phyloP scores from a whole-genome alignment of 1,284 basidiomycete species.

The Pseudozyma pruni region DNA sequence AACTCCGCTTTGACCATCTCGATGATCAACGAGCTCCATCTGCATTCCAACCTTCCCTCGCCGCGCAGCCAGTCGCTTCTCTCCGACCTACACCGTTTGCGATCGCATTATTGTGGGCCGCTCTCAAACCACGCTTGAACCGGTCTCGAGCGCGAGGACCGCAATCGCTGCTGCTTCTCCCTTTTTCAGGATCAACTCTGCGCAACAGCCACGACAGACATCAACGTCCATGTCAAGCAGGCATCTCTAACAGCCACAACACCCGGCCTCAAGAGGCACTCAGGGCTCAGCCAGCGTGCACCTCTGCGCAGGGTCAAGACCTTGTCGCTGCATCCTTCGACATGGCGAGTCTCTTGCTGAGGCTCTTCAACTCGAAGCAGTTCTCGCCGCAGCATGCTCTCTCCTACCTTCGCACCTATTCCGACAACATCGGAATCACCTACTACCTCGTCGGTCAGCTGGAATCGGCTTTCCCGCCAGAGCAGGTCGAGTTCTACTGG shows the following conservation, averaged over 20 bases:
- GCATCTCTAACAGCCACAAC: no score
- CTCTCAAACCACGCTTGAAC: no score
- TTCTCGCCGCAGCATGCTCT: constrained; percentile 66
- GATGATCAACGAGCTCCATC: neutral
- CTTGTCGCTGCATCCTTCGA: neutral
- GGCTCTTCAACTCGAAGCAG: constrained; percentile 66
- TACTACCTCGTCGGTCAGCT: constrained; percentile 65
- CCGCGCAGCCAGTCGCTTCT: no score
- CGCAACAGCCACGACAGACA: no score
- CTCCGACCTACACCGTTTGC: no score
- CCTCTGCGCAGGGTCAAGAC: neutral
- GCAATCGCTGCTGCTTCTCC: no score
- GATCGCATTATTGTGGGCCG: no score
- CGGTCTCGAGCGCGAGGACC: neutral
- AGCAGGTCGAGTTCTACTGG: constrained; percentile 67
- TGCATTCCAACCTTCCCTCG: no score
- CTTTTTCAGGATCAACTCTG: no score
- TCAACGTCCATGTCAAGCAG: no score
- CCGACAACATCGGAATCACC: constrained; percentile 67
- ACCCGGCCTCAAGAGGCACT: no score
- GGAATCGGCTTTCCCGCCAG: constrained; percentile 48
- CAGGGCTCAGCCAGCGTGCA: neutral
- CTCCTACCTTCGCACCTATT: constrained; percentile 63
- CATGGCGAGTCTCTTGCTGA: constrained; percentile 65
- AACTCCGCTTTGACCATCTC: constrained; percentile 8